phyloP scores from a whole-genome alignment of 1,139 yeast species.

The Diutina pseudorugosa region DNA sequence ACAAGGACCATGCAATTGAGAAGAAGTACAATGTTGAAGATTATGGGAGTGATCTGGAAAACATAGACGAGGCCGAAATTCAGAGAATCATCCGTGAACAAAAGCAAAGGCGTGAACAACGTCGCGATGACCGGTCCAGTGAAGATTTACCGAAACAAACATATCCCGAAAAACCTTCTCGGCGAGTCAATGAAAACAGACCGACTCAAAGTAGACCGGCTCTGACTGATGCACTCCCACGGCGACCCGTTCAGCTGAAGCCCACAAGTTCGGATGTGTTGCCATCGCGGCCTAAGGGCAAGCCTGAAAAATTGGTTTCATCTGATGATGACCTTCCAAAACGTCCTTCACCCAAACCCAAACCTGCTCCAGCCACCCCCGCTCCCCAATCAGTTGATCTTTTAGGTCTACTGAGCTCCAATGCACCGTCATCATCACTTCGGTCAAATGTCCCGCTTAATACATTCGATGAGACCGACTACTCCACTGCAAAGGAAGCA shows the following conservation, averaged over 20 bases:
- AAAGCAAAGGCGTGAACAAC: constrained; percentile 8
- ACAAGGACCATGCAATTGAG: constrained; percentile 30
- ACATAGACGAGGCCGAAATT: constrained; percentile 32
- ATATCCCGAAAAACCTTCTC: neutral
- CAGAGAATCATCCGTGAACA: constrained; percentile 27
- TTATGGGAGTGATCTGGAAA: constrained; percentile 33
- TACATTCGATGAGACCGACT: constrained; percentile 36
- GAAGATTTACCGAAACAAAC: neutral
- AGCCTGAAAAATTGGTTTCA: neutral
- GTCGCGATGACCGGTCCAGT: neutral
- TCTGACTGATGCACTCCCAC: neutral
- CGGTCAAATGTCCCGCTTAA: constrained; percentile 15
- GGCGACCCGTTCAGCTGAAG: neutral
- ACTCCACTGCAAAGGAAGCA: constrained; percentile 41
- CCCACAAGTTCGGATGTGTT: neutral
- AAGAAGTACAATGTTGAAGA: constrained; percentile 27
- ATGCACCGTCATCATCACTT: neutral
- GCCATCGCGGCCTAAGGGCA: neutral
- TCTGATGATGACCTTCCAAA: neutral
- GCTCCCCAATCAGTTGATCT: neutral
- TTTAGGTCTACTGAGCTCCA: neutral
- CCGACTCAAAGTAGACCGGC: neutral
- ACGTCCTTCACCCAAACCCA: neutral
- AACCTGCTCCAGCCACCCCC: neutral
- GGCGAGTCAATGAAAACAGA: neutral